A percentile compares a stretch with the other conserved stretches of the same genome.
phyloP scores from a whole-genome alignment of 148 eudicot genomes.

The Arbutus unedo region DNA sequence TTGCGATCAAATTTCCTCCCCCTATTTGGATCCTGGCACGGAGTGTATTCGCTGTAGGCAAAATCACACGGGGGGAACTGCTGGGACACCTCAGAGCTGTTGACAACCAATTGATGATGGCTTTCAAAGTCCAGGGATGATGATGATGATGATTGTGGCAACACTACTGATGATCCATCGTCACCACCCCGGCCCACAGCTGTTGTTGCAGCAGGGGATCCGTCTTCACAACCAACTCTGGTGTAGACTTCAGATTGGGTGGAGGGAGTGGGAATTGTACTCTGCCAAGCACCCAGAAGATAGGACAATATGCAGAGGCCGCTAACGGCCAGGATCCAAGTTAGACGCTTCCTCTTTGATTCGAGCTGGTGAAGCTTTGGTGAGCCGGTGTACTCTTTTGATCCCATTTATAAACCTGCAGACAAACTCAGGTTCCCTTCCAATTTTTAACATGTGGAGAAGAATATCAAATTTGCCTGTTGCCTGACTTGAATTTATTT shows the following conservation, averaged over 20 bases:
- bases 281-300: constrained; percentile 78
- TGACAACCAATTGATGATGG: constrained; percentile 57
- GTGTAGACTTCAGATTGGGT: constrained; percentile 30
- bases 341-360: constrained; percentile 52
- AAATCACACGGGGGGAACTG: constrained; percentile 63
- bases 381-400: constrained; percentile 58
- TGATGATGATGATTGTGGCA: constrained; percentile 5
- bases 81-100: constrained; percentile 26
- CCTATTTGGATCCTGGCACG: constrained; percentile 68
- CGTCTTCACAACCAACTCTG: constrained; percentile 36
- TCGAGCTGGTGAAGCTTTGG: constrained; percentile 62
- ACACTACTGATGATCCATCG: constrained; percentile 16
- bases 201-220: constrained; percentile 12
- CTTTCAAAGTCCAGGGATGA: constrained; percentile 60
- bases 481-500: not conserved
- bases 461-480: not conserved
- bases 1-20: constrained; percentile 70
- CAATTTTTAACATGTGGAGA: not conserved
- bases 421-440: not conserved
- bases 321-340: constrained; percentile 59
- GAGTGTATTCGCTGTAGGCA: constrained; percentile 73
- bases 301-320: constrained; percentile 73
- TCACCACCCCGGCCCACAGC: not conserved
- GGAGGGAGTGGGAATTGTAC: constrained; percentile 28
- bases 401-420: constrained; percentile 46